phyloP scores from a whole-genome alignment of 2,329 filamentous ascomycete species.

The Trichoderma sp. region DNA sequence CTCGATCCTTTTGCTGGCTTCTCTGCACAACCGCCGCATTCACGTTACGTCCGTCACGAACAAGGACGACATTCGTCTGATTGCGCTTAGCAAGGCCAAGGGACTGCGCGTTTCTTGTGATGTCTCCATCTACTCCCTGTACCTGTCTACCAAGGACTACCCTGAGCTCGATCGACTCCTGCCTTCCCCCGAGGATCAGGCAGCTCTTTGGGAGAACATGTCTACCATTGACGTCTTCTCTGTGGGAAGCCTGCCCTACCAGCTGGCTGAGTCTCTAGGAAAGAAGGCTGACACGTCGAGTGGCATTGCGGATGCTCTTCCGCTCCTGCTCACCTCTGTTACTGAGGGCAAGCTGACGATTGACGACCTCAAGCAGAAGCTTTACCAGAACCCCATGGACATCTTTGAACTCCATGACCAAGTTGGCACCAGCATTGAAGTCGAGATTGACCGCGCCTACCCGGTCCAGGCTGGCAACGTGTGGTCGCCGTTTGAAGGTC shows the following conservation, averaged over 20 bases:
- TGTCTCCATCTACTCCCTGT: constrained; percentile 77
- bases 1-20: constrained; percentile 76
- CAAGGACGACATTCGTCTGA: constrained; percentile 74
- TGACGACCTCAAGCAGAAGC: constrained; percentile 69
- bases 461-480: constrained; percentile 48
- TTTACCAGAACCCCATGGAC: constrained; percentile 77
- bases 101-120: constrained; percentile 82
- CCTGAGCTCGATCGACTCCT: constrained; percentile 63
- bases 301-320: constrained; percentile 73
- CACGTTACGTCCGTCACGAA: constrained; percentile 81
- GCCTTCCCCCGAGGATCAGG: constrained; percentile 68
- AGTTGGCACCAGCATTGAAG: constrained; percentile 69
- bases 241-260: constrained; percentile 75
- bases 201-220: constrained; percentile 73
- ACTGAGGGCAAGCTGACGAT: constrained; percentile 71
- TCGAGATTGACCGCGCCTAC: constrained; percentile 74
- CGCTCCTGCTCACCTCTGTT: constrained; percentile 74
- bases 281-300: constrained; percentile 58
- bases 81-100: constrained; percentile 77
- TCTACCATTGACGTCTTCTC: constrained; percentile 77
- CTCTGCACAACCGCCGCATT: constrained; percentile 74
- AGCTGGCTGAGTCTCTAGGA: constrained; percentile 62
- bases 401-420: constrained; percentile 85
- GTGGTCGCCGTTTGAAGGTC: constrained; percentile 75
- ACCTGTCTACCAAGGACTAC: constrained; percentile 71